Evolutionary conservation across 2,329 filamentous ascomycete species (phyloP).

Genomic region (Sarocladium oryzae): DNA sequence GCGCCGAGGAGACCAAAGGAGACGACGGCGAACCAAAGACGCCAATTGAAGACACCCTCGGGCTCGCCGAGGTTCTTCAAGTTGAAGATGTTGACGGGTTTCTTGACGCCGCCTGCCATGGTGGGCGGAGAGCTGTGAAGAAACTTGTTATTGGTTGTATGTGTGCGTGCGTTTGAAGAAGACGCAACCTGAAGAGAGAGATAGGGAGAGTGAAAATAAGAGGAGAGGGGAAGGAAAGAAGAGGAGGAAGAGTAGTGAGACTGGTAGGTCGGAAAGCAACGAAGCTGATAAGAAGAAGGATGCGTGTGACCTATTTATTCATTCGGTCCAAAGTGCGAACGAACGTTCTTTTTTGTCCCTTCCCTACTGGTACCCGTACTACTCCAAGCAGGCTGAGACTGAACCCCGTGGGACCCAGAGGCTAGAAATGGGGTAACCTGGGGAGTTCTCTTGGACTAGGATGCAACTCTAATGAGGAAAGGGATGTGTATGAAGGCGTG

Average conservation of each 20-base stretch:
- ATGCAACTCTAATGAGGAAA: neutral
- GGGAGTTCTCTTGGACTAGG: neutral
- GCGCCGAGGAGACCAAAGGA: constrained; percentile 71
- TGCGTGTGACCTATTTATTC: constrained; percentile 4
- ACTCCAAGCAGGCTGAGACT: too few species aligned
- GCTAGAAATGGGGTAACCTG: neutral
- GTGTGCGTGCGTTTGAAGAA: too few species aligned
- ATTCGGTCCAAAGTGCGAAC: too few species aligned
- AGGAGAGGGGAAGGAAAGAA: neutral
- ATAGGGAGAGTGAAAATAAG: neutral
- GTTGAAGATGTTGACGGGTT: constrained; percentile 57
- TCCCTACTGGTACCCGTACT: neutral
- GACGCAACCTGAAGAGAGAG: neutral
- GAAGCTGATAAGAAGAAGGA: neutral
- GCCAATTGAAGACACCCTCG: constrained; percentile 67
- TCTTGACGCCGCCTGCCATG: constrained; percentile 47
- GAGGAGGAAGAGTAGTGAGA: neutral
- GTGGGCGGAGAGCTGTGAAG: too few species aligned
- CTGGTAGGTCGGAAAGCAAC: neutral
- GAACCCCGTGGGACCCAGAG: constrained; percentile 3
- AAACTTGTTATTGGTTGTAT: too few species aligned
- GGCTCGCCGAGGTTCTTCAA: constrained; percentile 60
- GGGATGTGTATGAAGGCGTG: neutral
- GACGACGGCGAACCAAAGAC: constrained; percentile 69
- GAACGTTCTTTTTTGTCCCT: neutral